Percentiles rank a stretch among this genome's conserved stretches.
Evolutionary conservation across 192 early-diverging fungal genomes (phyloP).

Genomic region (Linnemannia exigua): DNA sequence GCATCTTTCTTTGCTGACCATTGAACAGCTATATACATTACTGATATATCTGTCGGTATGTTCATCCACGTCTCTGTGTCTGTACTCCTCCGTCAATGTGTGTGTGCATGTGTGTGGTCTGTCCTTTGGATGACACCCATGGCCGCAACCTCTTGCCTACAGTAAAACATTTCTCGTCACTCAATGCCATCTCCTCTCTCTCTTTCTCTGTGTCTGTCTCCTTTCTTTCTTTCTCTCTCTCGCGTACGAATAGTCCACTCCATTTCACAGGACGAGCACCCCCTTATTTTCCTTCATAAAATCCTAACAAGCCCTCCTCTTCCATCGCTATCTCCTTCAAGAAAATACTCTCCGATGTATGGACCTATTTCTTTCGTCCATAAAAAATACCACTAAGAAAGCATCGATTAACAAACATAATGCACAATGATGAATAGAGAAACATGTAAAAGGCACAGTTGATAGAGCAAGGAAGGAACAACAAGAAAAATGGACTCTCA

Average conservation of each 20-base stretch:
- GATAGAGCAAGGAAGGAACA: not conserved
- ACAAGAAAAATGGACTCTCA: constrained; percentile 26
- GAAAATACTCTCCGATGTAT: not conserved
- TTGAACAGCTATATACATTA: not conserved
- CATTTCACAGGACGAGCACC: not conserved
- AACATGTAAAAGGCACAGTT: constrained; percentile 6
- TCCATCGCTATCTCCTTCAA: not conserved
- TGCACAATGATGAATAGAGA: constrained; percentile 6
- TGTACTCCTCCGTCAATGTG: not conserved
- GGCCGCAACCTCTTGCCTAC: not conserved
- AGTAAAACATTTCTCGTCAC: not conserved
- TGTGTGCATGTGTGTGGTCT: not conserved
- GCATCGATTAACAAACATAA: not conserved
- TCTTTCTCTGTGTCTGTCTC: not conserved
- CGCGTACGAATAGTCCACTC: not conserved
- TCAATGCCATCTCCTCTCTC: not conserved
- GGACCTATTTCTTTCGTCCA: not conserved
- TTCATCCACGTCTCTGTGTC: not conserved
- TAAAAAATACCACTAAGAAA: not conserved
- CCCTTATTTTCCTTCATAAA: not conserved
- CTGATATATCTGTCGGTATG: not conserved
- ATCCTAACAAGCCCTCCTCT: not conserved
- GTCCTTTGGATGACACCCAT: not conserved
- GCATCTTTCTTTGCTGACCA: not conserved
- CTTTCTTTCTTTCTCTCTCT: not conserved